These are phyloP conservation scores for Aspergillus sojae DNA, from an alignment of 2,329 filamentous ascomycete species.

Conservation along the genomic window DNA sequence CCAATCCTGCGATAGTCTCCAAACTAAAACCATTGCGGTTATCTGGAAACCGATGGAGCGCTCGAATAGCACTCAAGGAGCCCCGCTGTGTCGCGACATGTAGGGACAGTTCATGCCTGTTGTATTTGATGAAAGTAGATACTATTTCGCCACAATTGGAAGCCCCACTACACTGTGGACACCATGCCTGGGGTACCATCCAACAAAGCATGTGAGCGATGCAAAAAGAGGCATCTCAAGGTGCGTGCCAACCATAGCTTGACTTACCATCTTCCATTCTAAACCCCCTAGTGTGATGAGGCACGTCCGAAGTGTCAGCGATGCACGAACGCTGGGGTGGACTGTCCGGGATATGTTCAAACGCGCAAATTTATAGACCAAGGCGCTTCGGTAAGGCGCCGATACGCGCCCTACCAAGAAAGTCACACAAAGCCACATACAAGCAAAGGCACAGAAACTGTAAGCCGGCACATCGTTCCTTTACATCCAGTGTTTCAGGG, in stretches of 20 bases:
- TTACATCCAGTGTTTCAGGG: neutral
- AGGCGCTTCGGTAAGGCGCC: constrained; percentile 42
- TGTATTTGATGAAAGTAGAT: neutral
- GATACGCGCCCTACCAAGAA: constrained; percentile 43
- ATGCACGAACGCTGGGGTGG: constrained; percentile 39
- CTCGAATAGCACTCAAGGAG: neutral
- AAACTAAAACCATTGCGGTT: neutral
- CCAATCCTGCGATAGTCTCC: neutral
- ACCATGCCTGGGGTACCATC: constrained; percentile 44
- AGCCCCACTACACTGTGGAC: constrained; percentile 4
- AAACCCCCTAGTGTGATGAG: constrained; percentile 41
- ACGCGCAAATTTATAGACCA: constrained; percentile 49
- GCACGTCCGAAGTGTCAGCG: constrained; percentile 42
- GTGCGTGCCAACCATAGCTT: constrained; percentile 20
- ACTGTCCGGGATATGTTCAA: constrained; percentile 47
- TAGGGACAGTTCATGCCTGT: constrained; percentile 2
- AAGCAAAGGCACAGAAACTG: constrained; percentile 10
- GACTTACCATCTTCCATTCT: neutral
- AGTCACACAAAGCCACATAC: constrained; percentile 9
- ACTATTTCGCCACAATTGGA: constrained; percentile 8
- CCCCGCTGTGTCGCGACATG: neutral
- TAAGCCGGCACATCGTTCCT: neutral
- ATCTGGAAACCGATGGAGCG: neutral
- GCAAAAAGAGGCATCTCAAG: constrained; percentile 44
- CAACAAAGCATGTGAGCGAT: constrained; percentile 43